Evolutionary conservation across 2,329 filamentous ascomycete genomes (phyloP).

Genomic region (Paracamarosporium sp.): DNA sequence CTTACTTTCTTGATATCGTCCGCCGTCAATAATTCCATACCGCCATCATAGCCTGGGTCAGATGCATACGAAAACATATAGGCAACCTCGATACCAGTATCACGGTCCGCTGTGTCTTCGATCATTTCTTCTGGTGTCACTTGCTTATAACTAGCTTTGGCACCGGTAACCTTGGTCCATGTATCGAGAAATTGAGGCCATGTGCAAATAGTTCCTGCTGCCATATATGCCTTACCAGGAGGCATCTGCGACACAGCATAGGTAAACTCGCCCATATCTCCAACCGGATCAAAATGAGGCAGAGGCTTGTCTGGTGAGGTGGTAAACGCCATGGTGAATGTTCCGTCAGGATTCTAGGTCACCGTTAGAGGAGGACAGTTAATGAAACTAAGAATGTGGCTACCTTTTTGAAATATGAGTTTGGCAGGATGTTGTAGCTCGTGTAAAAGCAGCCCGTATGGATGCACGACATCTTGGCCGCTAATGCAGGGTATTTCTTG

Average conservation of each 20-base stretch:
- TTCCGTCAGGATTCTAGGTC: conserved; percentile 18
- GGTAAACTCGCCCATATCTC: conserved; percentile 26
- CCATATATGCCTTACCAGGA: conserved; percentile 32
- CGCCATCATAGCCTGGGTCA: conserved; percentile 40
- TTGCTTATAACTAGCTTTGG: conserved; percentile 8
- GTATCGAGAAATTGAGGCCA: conserved; percentile 27
- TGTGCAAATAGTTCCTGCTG: conserved; percentile 22
- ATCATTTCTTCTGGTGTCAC: conserved; percentile 7
- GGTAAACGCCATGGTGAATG: conserved; percentile 24
- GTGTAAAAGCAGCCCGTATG: conserved; percentile 28
- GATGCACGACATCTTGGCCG: conserved; percentile 25
- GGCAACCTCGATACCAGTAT: conserved; percentile 19
- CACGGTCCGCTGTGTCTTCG: conserved; percentile 19
- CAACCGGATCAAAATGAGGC: conserved; percentile 20
- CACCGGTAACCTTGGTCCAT: conserved; percentile 29
- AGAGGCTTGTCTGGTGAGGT: conserved; percentile 15
- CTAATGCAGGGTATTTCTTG: conserved; percentile 22
- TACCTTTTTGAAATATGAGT: conserved; percentile 24
- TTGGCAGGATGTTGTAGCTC: conserved; percentile 25
- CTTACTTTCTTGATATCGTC: conserved; percentile 4
- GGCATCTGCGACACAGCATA: conserved; percentile 23
- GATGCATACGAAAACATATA: conserved; percentile 30
- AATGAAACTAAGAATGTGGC: not conserved
- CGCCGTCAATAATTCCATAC: conserved; percentile 8
- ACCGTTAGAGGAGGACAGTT: not conserved